Conservation (phyloP, 2,329 filamentous ascomycete species). For the Fusarium sarcochroum region DNA sequence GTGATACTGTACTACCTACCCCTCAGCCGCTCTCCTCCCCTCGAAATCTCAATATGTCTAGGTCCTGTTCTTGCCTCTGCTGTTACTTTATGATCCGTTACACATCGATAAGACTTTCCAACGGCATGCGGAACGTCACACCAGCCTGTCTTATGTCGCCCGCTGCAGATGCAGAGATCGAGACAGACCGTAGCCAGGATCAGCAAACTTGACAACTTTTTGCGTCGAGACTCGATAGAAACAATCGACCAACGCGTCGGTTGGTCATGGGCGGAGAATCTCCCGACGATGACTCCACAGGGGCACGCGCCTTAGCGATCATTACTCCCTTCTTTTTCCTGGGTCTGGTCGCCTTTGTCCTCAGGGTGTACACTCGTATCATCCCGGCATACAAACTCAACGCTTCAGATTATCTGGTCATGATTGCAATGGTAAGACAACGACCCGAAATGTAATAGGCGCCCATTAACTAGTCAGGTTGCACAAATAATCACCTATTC, state of each 20-base stretch:
- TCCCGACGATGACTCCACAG: not conserved
- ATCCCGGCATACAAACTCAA: not conserved
- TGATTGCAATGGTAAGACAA: not conserved
- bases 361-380: not conserved
- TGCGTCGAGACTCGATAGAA: not conserved
- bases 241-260: not conserved
- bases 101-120: not conserved
- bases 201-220: not conserved
- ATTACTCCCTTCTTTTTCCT: not conserved
- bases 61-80: not conserved
- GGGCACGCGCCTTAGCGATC: not conserved
- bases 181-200: not conserved
- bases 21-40: not conserved
- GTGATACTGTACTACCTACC: not conserved
- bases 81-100: not conserved
- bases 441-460: not conserved
- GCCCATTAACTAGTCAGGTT: not conserved
- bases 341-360: not conserved
- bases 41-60: not conserved
- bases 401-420: not conserved
- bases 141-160: too few relatives aligned
- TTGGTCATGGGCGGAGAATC: not conserved
- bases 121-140: not conserved
- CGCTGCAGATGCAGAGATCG: too few relatives aligned
- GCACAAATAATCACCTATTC: not conserved